Conservation (phyloP, 768 basidiomycete genomes). For the Pleurotus platypus region DNA sequence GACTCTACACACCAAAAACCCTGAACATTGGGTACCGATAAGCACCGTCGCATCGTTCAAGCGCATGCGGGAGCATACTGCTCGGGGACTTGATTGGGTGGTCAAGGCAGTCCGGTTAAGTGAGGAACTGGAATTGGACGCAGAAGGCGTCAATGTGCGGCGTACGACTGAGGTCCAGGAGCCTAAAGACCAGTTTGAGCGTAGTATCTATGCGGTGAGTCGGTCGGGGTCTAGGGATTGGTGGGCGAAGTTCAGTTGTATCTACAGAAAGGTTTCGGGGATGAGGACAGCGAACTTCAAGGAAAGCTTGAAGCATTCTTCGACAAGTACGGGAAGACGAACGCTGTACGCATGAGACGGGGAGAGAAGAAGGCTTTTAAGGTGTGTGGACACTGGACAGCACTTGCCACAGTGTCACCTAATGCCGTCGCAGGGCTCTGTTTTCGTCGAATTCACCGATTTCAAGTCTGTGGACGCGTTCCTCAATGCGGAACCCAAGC, state of each 20-base stretch:
- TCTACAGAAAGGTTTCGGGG: constrained; percentile 83
- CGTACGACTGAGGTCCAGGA: constrained; percentile 72
- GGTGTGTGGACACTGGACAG: constrained; percentile 36
- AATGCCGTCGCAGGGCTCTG: constrained; percentile 59
- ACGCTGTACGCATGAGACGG: constrained; percentile 86
- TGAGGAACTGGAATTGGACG: constrained; percentile 69
- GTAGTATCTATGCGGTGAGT: constrained; percentile 88
- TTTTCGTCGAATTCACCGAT: constrained; percentile 88
- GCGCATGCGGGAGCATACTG: constrained; percentile 77
- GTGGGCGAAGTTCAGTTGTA: neutral
- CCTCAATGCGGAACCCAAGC: constrained; percentile 78
- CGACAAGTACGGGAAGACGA: constrained; percentile 68
- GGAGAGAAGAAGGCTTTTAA: constrained; percentile 86
- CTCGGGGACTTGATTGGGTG: constrained; percentile 66
- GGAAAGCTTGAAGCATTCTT: constrained; percentile 78
- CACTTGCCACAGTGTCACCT: neutral
- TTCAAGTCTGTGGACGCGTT: constrained; percentile 68
- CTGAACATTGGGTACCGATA: constrained; percentile 89
- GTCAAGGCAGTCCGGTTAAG: constrained; percentile 56
- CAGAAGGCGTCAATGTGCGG: constrained; percentile 67
- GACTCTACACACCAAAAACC: constrained; percentile 77
- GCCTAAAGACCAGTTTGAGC: constrained; percentile 74
- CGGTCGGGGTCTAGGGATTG: neutral
- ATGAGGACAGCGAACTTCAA: constrained; percentile 62
- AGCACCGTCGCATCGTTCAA: constrained; percentile 89